A percentile compares a stretch with the other conserved stretches of the same genome.
These are phyloP conservation scores for Lenwebbia sp. DNA, from an alignment of 345 rosid species.

Conservation along the genomic window DNA sequence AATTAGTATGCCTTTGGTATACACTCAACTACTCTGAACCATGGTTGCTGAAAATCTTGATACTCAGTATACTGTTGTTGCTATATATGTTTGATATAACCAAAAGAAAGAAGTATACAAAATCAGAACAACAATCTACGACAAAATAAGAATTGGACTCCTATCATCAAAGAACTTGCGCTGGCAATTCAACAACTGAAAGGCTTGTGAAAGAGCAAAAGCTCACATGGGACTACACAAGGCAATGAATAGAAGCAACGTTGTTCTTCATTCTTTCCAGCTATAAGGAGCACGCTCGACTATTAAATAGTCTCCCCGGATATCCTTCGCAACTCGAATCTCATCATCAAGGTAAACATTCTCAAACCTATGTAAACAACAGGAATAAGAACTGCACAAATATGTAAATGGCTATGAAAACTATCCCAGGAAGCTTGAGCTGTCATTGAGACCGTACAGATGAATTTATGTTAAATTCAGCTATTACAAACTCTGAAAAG, in stretches of 20 bases:
- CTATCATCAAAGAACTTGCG: background rate
- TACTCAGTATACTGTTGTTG: background rate
- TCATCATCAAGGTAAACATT: slow-evolving; percentile 26
- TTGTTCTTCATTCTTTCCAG: slow-evolving; percentile 18
- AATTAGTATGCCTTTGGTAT: background rate
- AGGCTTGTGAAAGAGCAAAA: background rate
- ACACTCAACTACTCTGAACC: background rate
- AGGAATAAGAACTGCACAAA: background rate
- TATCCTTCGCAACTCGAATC: slow-evolving; percentile 24
- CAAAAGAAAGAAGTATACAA: background rate
- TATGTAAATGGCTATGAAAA: background rate
- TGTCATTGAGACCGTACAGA: background rate
- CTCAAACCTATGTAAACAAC: slow-evolving; percentile 17
- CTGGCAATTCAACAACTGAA: background rate
- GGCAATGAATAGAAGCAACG: background rate
- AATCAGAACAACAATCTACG: background rate
- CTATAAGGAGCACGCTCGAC: slow-evolving; percentile 19
- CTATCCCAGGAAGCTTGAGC: background rate
- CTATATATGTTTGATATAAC: background rate
- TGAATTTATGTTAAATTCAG: background rate
- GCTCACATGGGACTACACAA: background rate
- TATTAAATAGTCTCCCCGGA: slow-evolving; percentile 24
- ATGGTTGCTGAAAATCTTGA: background rate
- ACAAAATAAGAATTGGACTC: background rate
- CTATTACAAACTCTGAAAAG: background rate